phyloP scores from a whole-genome alignment of 1,284 basidiomycete genomes.

The Porodaedalea pini region DNA sequence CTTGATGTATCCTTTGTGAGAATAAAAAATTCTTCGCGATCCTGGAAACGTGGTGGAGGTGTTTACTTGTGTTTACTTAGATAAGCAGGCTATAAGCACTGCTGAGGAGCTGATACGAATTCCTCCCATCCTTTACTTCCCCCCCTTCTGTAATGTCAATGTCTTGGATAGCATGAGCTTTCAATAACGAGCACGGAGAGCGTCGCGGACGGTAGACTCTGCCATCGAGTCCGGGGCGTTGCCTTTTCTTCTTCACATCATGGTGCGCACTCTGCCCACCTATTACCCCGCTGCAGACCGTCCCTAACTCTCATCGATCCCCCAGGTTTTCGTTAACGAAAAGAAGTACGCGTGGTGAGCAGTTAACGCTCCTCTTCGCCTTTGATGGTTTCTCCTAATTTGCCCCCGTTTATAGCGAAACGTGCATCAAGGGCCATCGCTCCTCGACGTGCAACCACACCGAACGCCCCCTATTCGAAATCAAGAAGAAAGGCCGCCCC shows the following conservation, averaged over 20 bases:
- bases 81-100: slow-evolving; percentile 1
- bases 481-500: slow-evolving; percentile 79
- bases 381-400: background rate
- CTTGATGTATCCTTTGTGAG: slow-evolving; percentile 3
- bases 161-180: background rate
- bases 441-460: slow-evolving; percentile 75
- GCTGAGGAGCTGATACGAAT: background rate
- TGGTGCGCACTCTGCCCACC: slow-evolving; percentile 14
- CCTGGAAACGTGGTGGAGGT: slow-evolving; percentile 1
- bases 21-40: slow-evolving; percentile 7
- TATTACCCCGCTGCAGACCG: background rate
- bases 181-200: slow-evolving; percentile 16
- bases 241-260: slow-evolving; percentile 13
- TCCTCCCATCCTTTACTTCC: slow-evolving; percentile 4
- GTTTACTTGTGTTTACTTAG: slow-evolving; percentile 9
- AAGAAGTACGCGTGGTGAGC: slow-evolving; percentile 80
- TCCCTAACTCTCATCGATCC: background rate
- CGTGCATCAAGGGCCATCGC: slow-evolving; percentile 81
- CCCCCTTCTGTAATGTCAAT: background rate
- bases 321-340: slow-evolving; percentile 69
- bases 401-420: slow-evolving; percentile 49
- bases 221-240: slow-evolving; percentile 30
- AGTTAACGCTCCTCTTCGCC: background rate
- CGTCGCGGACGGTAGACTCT: slow-evolving; percentile 20
- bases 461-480: slow-evolving; percentile 73